Evolutionary conservation across 176 grass and related monocot genomes (phyloP), one percentile per base, ranked within the genome.

Genomic region (Raddia distichophylla): DNA sequence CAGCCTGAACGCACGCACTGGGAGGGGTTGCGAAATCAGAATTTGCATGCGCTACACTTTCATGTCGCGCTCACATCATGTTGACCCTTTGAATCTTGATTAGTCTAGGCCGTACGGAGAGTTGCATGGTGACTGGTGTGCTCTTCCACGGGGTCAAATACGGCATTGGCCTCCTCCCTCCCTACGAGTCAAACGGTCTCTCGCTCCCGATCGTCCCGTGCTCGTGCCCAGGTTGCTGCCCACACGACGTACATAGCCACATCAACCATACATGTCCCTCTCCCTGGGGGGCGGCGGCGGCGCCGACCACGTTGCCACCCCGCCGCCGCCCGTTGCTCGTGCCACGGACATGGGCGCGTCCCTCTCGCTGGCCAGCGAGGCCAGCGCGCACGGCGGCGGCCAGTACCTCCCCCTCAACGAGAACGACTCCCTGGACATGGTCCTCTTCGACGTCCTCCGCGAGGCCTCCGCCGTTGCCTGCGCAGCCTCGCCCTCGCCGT

Each of bases 361-460:
- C 2, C 55, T 85, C 45, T 70, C 82, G 22, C 47, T 80, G 76
- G 55, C 69, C 17, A 74, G 60, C 17, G 44, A 68, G 15, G 67
- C 37, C 0, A 4, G 58, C 48, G 74, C 44, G 12, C 79, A 86
- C 42, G 52, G 42, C 42, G 52, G 42, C 77, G 37, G 37, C 77
- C 87, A 84, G 40, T 72, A 83, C 71, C 86, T 98, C n/a, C 95
- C 95, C 0, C 82, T 98, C 80, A 86, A 95, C 84, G 96, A 98
- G 88, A 69, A 95, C 75, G 96, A 98, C 83, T 95, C 96, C 34
- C 86, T 93, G 64, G 96, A 98, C 82, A 98, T 98, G 96, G 74
- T 95, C 76, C 87, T 98, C 82, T 91, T 93, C 83, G 85, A 98
- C 89, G 83, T 93, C 72, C 92, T 98, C 76, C 86, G 83, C 49